phyloP scores from a whole-genome alignment of 805 yeast genomes.

The Cyberlindnera xishuangbannaensis region DNA sequence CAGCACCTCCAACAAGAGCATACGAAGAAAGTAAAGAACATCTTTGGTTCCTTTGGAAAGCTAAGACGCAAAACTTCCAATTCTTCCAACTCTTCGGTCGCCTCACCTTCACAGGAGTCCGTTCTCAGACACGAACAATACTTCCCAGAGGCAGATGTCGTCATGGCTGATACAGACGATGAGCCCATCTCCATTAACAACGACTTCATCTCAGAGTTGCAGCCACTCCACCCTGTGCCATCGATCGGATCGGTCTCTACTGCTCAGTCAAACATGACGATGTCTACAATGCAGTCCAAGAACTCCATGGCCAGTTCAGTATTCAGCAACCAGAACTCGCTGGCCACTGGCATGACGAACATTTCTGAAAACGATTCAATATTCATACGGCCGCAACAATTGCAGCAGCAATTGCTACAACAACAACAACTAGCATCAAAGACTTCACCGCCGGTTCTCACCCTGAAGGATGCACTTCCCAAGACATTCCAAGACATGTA shows the following conservation, averaged over 20 bases:
- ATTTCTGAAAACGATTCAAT: too few relatives aligned
- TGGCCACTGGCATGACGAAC: too few relatives aligned
- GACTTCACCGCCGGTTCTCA: conserved; percentile 15
- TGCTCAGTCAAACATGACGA: conserved; percentile 6
- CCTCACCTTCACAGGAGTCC: conserved; percentile 7
- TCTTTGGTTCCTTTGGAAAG: conserved; percentile 12
- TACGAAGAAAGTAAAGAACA: conserved; percentile 6
- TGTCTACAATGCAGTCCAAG: conserved; percentile 5
- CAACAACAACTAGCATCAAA: too few relatives aligned
- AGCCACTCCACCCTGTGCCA: conserved; percentile 22
- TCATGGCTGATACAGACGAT: conserved; percentile 15
- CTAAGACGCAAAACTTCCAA: conserved; percentile 14
- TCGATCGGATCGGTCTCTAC: conserved; percentile 17
- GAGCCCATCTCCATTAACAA: conserved; percentile 1
- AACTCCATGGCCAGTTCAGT: conserved; percentile 15
- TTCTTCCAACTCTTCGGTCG: conserved; percentile 1
- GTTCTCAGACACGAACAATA: conserved; percentile 4
- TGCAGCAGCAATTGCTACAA: too few relatives aligned
- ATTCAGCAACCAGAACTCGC: conserved; percentile 18
- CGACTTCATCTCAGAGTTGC: conserved; percentile 9
- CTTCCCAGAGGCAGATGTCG: conserved; percentile 10
- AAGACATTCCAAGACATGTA: conserved; percentile 48
- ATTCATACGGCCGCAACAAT: too few relatives aligned
- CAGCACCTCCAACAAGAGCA: conserved; percentile 4
- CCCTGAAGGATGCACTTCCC: conserved; percentile 50